A percentile compares a stretch with the other conserved stretches of the same genome.
Evolutionary conservation across 2,329 filamentous ascomycete species (phyloP).

Genomic region (Venturia oleaginea): DNA sequence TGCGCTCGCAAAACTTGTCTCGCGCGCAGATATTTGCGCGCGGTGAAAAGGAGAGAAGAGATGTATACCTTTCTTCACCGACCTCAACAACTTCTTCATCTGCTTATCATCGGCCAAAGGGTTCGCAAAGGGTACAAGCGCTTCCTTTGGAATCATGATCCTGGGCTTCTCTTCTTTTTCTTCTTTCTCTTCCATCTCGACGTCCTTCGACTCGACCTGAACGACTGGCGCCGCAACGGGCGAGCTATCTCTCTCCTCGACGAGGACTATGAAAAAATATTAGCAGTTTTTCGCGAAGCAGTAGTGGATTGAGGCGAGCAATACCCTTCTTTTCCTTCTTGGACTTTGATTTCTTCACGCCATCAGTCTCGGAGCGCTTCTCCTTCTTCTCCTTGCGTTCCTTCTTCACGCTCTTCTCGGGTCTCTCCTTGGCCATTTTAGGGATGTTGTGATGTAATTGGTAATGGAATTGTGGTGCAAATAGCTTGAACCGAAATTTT

Average conservation of each 20-base stretch:
- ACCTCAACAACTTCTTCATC: slow-evolving; percentile 57
- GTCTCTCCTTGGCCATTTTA: slow-evolving; percentile 12
- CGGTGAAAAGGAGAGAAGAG: not conserved
- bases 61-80: slow-evolving; percentile 49
- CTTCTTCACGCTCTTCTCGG: slow-evolving; percentile 24
- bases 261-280: slow-evolving; percentile 25
- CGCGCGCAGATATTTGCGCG: not conserved
- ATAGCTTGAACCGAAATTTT: not conserved
- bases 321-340: slow-evolving; percentile 43
- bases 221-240: not conserved
- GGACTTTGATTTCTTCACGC: slow-evolving; percentile 29
- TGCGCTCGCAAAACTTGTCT: not conserved
- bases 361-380: slow-evolving; percentile 43
- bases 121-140: slow-evolving; percentile 74
- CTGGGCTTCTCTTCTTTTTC: slow-evolving; percentile 28
- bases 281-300: not conserved
- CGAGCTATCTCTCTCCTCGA: slow-evolving; percentile 24
- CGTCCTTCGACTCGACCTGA: slow-evolving; percentile 24
- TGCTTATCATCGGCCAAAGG: slow-evolving; percentile 73
- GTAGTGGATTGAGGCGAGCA: not conserved
- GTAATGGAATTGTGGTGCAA: not conserved
- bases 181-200: slow-evolving; percentile 30
- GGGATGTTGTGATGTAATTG: not conserved
- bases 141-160: slow-evolving; percentile 33
- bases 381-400: slow-evolving; percentile 63